Evolutionary conservation across 2,329 filamentous ascomycete species (phyloP), one percentile per base, ranked within the genome.

Genomic region (Ciborinia camelliae): DNA sequence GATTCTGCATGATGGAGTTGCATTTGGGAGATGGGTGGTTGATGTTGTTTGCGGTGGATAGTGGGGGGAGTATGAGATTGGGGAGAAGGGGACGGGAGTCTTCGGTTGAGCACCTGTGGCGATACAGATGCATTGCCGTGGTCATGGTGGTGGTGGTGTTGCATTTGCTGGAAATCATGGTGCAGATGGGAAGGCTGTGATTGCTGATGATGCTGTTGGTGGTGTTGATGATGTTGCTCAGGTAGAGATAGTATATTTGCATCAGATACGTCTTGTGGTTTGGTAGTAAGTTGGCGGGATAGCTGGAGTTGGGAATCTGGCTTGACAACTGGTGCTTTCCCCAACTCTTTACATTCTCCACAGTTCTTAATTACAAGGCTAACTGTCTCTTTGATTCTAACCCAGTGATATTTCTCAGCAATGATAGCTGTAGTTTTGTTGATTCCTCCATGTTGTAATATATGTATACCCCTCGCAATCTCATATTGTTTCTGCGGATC

Each of bases 361-460:
- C 95, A 99, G 73, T 95, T 94, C 72, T 91, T 89, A 77, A 98
- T 97, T 71, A 97, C 93, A 75, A 94, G 88, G 75, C 90, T 95
- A 67, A 97, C 95, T 0, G 94, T 98, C 78, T 97, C 93, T 77
- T 98, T 99, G 80, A 98, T 98, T 67, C 94, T 86, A 55, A 96
- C 93, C 95, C 95, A 99, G 78, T 98, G 95, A 75, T 94, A 97
- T 74, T 89, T 90, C 75, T 97, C 91, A 14, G 94, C 92, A 73
- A 99, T 97, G 26, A 88, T 90, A 26, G 94, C 93, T 0, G 94
- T 98, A 0, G 94, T 98, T 80, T 97, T 97, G 81, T 99, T 99
- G 81, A 98, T 98, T 60, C 95, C 95, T 8, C 90, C 92, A 75
- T 99, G 95, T 50, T 88, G 84, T 65, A 82, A 78, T 62, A 86